Percentiles rank a stretch among this genome's conserved stretches.
These are phyloP conservation scores for Akebia trifoliata DNA, from an alignment of 164 flowering plant genomes.

Conservation along the genomic window DNA sequence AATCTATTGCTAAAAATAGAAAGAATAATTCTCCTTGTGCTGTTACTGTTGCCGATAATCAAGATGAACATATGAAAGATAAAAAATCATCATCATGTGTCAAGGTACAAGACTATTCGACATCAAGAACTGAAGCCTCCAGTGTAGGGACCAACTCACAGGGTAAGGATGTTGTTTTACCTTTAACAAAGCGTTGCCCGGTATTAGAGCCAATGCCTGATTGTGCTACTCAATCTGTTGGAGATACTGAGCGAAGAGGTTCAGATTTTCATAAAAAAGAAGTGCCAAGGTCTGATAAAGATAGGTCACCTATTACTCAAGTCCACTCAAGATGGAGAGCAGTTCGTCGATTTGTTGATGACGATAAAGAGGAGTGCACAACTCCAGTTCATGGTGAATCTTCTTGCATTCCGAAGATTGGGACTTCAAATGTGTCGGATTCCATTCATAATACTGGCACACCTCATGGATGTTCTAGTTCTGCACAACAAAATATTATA, in stretches of 20 bases:
- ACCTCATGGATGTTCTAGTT: slow-evolving; percentile 16
- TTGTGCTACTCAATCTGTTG: slow-evolving; percentile 27
- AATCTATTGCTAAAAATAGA: slow-evolving; percentile 16
- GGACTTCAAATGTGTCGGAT: slow-evolving; percentile 22
- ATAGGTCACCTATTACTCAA: slow-evolving; percentile 20
- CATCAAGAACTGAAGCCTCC: slow-evolving; percentile 22
- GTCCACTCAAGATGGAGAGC: slow-evolving; percentile 50
- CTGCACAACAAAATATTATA: slow-evolving; percentile 14
- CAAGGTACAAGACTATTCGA: slow-evolving; percentile 28
- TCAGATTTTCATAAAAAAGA: slow-evolving; percentile 26
- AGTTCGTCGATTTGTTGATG: slow-evolving; percentile 54
- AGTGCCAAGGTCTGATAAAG: slow-evolving; percentile 18
- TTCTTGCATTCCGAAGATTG: slow-evolving; percentile 21
- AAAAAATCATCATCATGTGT: slow-evolving; percentile 22
- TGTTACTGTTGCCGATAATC: slow-evolving; percentile 23
- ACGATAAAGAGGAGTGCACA: slow-evolving; percentile 48
- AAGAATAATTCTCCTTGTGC: slow-evolving; percentile 25
- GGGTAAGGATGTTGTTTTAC: slow-evolving; percentile 52
- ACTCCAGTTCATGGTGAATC: slow-evolving; percentile 68
- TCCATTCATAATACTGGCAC: slow-evolving; percentile 15
- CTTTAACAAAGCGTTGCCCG: slow-evolving; percentile 47
- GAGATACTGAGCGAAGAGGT: slow-evolving; percentile 20
- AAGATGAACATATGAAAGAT: slow-evolving; percentile 20
- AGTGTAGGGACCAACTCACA: slow-evolving; percentile 22
- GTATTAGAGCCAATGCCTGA: slow-evolving; percentile 47